Evolutionary conservation across 169 alveolate genomes (phyloP).

Genomic region (Perkinsus marinus): DNA sequence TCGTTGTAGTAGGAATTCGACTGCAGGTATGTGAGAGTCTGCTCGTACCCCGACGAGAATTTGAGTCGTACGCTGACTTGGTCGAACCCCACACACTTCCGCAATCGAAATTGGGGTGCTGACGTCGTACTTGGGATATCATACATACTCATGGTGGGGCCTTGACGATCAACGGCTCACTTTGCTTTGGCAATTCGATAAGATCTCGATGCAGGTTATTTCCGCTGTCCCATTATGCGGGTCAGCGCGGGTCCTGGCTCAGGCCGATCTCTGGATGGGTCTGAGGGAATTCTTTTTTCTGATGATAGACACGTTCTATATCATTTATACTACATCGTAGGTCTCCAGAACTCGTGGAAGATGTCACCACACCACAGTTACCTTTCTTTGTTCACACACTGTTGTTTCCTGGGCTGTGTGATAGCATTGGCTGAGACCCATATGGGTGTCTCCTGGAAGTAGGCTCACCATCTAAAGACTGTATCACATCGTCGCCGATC

Average conservation of each 20-base stretch:
- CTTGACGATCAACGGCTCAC: neutral
- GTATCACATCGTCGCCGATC: no score
- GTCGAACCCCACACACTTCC: neutral
- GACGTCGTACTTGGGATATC: neutral
- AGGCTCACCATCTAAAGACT: no score
- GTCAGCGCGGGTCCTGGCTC: neutral
- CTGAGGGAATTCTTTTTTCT: neutral
- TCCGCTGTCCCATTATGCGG: neutral
- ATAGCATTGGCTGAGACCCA: neutral
- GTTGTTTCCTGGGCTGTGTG: neutral
- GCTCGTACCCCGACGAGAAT: neutral
- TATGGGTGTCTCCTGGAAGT: neutral
- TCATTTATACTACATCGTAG: neutral
- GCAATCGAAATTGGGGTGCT: neutral
- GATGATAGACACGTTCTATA: neutral
- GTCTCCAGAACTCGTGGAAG: neutral
- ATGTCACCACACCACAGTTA: neutral
- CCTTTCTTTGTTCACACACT: neutral
- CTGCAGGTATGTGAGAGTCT: neutral
- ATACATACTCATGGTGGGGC: neutral
- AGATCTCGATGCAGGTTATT: no score
- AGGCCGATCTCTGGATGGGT: neutral
- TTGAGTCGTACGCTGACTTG: neutral
- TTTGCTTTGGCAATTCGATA: neutral
- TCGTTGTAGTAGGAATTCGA: no score